Base-by-base conservation (phyloP, 2,329 filamentous ascomycete genomes). In the Talaromyces sp. region DNA sequence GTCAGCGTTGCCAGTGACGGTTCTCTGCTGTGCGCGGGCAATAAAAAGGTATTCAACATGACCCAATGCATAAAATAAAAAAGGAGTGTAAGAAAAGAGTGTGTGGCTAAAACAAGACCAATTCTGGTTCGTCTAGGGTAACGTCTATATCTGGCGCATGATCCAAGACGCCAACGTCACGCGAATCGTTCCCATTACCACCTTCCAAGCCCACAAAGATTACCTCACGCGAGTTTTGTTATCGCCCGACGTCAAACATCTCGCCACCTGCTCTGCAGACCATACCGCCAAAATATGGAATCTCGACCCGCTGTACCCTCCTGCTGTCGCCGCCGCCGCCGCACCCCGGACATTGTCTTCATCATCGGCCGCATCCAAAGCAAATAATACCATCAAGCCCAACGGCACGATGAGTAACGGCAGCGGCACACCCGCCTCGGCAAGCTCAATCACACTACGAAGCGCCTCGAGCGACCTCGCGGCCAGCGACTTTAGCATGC, bases 261-360 rank as follows among this genome's bases (percentile, higher is more conserved):
- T 97, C 15, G 93, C 93, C 1, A 97, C 93, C 25, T 97, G 93
- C 80, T 93, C 90, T 60, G 92, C 93, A 60, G 93, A 97, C 77
- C 93, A 97, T 78, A 91, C 93, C 0, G 92, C 93, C 64, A 93
- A 96, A 75, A 97, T 99, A 69, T 99, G 95, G 95, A 91, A 92
- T 69, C 89, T 97, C 53, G 90, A 96, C 71, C 82, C 88, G n/a
- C 84, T 86, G 28, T 77, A 79, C 51, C 69, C 69, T 1, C 75
- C 73, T 2, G 73, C 75, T 36, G 80, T 79, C 53, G 75, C 69
- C 22, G 66, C 65, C 17, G 69, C 68, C 25, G 66, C 66, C 19
- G 68, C 66, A 36, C 33, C 55, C 25, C 22, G 32, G 3, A n/a
- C 55, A 55, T 30, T 53, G 5, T 36, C 33, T 36, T 36, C 33